A percentile compares a stretch with the other conserved stretches of the same genome.
phyloP scores from a whole-genome alignment of 1,284 basidiomycete genomes.

The Takashimella koratensis region DNA sequence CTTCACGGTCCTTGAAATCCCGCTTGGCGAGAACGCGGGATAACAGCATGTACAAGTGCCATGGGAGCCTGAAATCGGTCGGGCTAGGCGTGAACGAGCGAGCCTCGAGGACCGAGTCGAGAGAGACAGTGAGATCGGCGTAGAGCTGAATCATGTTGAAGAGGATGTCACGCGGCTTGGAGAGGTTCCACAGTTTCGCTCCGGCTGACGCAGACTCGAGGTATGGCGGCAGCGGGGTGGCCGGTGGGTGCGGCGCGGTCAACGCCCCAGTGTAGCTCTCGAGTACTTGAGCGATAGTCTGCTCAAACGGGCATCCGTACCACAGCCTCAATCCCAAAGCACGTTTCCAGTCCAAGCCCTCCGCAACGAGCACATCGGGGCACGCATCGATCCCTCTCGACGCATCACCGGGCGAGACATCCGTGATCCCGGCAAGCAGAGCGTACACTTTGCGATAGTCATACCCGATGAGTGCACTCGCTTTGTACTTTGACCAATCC shows the following conservation, averaged over 20 bases:
- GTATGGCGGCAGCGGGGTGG: conserved; percentile 70
- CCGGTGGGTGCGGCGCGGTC: conserved; percentile 44
- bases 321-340: conserved; percentile 87
- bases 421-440: conserved; percentile 74
- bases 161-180: conserved; percentile 60
- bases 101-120: conserved; percentile 57
- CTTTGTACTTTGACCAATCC: conserved; percentile 76
- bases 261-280: conserved; percentile 61
- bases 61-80: conserved; percentile 76
- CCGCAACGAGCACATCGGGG: conserved; percentile 66
- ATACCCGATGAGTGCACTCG: conserved; percentile 66
- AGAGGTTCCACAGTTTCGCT: conserved; percentile 45
- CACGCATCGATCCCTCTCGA: conserved; percentile 58
- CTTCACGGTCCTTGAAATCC: conserved; percentile 75
- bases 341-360: conserved; percentile 90
- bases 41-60: conserved; percentile 89
- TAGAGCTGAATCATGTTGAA: conserved; percentile 78
- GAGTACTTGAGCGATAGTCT: conserved; percentile 67
- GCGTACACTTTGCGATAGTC: conserved; percentile 79
- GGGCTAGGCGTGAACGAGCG: conserved; percentile 72
- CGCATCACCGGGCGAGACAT: conserved; percentile 59
- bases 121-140: conserved; percentile 55
- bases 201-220: conserved; percentile 47
- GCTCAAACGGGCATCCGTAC: conserved; percentile 75
- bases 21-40: conserved; percentile 75